Evolutionary conservation across 257 asterid genomes (phyloP), one percentile per base, ranked within the genome.

Genomic region (Nicotiana noctiflora): DNA sequence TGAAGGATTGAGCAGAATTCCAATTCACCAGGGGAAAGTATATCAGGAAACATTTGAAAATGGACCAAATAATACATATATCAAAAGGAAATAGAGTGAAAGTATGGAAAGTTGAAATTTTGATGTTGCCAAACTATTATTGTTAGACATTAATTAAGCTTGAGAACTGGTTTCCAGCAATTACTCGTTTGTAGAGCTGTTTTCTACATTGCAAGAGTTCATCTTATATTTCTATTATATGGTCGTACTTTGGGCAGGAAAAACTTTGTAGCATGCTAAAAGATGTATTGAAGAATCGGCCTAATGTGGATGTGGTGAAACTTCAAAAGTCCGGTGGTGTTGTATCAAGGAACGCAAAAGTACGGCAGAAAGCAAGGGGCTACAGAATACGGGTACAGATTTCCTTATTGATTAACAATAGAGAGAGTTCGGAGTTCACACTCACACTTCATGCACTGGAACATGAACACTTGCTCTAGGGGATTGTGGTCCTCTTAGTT

Each of bases 321-420:
- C 98, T 96, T 86, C 99, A 96, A 84, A 96, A 94, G 81, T 96
- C 99, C 6, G 99, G 99, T 67, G 99, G 98, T 75, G 98, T 94
- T 29, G 98, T 96, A 78, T 94, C 99, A 17, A 91, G 98, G 84
- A 91, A 90, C 84, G 96, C 96, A 25, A 92, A 95, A 94, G 97
- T 90, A 80, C 97, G 99, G 23, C 98, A 94, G 88, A 96, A 88
- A 67, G 86, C 98, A 77, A 86, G 98, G 84, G 90, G 95, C 53
- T 86, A 74, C 77, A 90, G 94, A 86, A 96, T 96, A 89, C 90
- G 99, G 77, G 98, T 96, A 88, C 90, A 70, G 89, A 79, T 52
- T 53, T 21, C 29, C 46, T 19, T 5, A 32, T 34, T 4, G 25
- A 27, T 49, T 5, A 40, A 10, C 21, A 40, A 40, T 44, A 70